Evolutionary conservation across 2,329 filamentous ascomycete genomes (phyloP), one percentile per base, ranked within the genome.

Genomic region (Trematosphaeria pertusa): DNA sequence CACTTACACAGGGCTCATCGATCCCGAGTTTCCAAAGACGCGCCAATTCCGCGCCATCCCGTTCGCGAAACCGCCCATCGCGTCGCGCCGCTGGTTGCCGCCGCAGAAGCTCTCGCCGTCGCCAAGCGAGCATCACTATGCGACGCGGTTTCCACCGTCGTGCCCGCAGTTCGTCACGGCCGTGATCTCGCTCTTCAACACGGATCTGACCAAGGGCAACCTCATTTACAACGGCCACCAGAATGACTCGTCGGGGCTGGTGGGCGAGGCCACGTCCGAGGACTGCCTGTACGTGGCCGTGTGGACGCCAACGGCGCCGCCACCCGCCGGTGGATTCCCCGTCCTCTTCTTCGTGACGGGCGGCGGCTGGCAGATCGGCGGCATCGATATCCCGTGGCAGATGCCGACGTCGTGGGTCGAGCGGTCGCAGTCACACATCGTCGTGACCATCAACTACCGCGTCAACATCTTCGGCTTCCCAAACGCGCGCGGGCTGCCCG

Each of bases 271-370:
- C 21, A 54, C 52, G 6, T 57, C 53, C 3, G 74, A 77, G 51
- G 76, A 79, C 54, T 80, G 77, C 47, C 58, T 80, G 14, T 72
- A 70, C 21, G 54, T 78, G 5, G 73, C 73, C 17, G 59, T 80
- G 15, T 79, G 75, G 75, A 63, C 74, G 4, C 74, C 74, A 7
- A 47, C 62, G 2, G 52, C 58, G 1, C 61, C 61, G 3, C 52
- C 52, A 2, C 12, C 30, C 2, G 26, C n/a, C 4, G 14, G 53
- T 45, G 17, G 62, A 0, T 56, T 76, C 4, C 76, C 77, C 1
- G 77, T 79, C 1, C 58, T 73, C 0, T 69, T 79, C 15, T 79
- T 75, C 59, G 66, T 79, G 36, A 75, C 75, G 7, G 77, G 77
- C 3, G 77, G 77, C 5, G 72, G 73, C 6, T 76, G 74, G 43